Evolutionary conservation across 495 filamentous ascomycete genomes (phyloP).

Genomic region (Copromyces sp.): DNA sequence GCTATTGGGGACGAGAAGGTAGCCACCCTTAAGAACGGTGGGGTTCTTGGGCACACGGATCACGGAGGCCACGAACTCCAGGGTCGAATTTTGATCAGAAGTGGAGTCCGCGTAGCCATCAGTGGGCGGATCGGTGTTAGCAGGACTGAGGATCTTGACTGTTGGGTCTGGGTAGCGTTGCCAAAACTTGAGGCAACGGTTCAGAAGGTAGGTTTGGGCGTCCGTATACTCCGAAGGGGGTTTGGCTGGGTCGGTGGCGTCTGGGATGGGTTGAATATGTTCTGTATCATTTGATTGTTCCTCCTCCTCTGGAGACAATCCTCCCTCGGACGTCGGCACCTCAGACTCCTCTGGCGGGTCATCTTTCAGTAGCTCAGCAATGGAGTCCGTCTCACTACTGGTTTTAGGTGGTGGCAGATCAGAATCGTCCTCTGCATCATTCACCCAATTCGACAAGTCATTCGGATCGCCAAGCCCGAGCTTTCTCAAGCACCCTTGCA

Average conservation of each 20-base stretch:
- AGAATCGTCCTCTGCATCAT: slow-evolving; percentile 9
- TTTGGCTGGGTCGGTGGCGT: not conserved
- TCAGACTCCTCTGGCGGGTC: slow-evolving; percentile 26
- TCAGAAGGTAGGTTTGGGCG: slow-evolving; percentile 48
- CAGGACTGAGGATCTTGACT: slow-evolving; percentile 60
- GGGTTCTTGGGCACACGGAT: slow-evolving; percentile 64
- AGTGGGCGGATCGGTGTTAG: slow-evolving; percentile 64
- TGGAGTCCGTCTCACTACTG: slow-evolving; percentile 24
- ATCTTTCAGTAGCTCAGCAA: slow-evolving; percentile 39
- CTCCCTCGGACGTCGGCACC: not conserved
- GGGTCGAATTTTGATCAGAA: slow-evolving; percentile 15
- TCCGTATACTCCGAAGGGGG: slow-evolving; percentile 35
- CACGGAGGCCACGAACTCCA: slow-evolving; percentile 57
- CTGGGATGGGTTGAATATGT: not conserved
- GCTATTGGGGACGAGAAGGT: slow-evolving; percentile 67
- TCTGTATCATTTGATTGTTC: not conserved
- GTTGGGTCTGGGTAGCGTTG: slow-evolving; percentile 61
- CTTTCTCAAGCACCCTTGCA: slow-evolving; percentile 55
- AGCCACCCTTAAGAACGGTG: slow-evolving; percentile 68
- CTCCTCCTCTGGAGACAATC: not conserved
- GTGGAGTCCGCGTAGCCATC: slow-evolving; percentile 41
- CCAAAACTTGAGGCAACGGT: slow-evolving; percentile 72
- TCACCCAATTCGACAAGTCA: slow-evolving; percentile 13
- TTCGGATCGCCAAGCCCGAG: slow-evolving; percentile 27
- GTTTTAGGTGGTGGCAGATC: slow-evolving; percentile 13